Evolutionary conservation across 805 yeast species (phyloP).

Genomic region (Yamadazyma takamatsuzukensis): DNA sequence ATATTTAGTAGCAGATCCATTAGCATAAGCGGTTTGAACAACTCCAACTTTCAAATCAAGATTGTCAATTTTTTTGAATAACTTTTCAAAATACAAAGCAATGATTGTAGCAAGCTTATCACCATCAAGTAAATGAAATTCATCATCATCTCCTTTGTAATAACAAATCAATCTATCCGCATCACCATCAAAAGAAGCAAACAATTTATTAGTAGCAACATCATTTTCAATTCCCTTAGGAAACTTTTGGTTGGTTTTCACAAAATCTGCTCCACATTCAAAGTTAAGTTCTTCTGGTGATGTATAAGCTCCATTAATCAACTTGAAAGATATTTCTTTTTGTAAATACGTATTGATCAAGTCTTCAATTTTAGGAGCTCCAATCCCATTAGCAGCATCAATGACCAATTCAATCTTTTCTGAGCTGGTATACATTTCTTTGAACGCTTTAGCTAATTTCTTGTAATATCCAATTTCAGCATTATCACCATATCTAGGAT

Average conservation of each 20-base stretch:
- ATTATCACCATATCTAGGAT: slow-evolving; percentile 56
- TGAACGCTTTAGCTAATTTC: slow-evolving; percentile 56
- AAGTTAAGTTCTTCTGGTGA: slow-evolving; percentile 62
- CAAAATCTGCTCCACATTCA: slow-evolving; percentile 93
- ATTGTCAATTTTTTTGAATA: slow-evolving; percentile 41
- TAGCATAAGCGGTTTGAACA: slow-evolving; percentile 97
- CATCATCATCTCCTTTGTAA: slow-evolving; percentile 35
- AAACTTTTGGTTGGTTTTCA: slow-evolving; percentile 78
- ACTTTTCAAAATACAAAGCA: slow-evolving; percentile 60
- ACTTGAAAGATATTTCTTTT: slow-evolving; percentile 35
- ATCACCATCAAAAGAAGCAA: slow-evolving; percentile 93
- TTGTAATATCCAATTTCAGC: slow-evolving; percentile 66
- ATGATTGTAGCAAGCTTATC: slow-evolving; percentile 87
- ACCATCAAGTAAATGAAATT: slow-evolving; percentile 75
- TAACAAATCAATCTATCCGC: slow-evolving; percentile 93
- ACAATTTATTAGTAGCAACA: slow-evolving; percentile 47
- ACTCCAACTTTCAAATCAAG: slow-evolving; percentile 63
- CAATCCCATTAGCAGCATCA: slow-evolving; percentile 97
- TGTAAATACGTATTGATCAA: slow-evolving; percentile 42
- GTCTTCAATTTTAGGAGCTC: slow-evolving; percentile 66
- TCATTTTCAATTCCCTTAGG: slow-evolving; percentile 53
- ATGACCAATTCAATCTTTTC: slow-evolving; percentile 50
- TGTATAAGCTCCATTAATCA: slow-evolving; percentile 53
- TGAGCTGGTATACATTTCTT: slow-evolving; percentile 18
- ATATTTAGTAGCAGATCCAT: slow-evolving; percentile 83